Conservation (phyloP, 768 basidiomycete genomes). For the Psilocybe azurescens region DNA sequence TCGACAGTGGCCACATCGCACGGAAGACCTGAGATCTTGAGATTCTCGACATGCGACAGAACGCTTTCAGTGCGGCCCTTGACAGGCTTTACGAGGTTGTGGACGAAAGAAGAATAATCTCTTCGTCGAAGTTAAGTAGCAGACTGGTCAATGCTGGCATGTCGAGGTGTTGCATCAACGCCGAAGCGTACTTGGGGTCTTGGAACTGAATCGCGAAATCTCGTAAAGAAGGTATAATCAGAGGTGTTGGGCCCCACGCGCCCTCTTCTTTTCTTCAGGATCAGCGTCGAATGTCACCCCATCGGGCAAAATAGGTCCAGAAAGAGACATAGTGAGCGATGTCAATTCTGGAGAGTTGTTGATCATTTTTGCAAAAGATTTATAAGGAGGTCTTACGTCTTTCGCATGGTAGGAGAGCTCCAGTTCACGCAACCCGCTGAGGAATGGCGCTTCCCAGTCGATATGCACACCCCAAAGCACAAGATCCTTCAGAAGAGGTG, state of each 20-base stretch:
- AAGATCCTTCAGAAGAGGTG: conserved; percentile 54
- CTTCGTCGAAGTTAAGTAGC: conserved; percentile 60
- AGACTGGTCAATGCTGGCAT: conserved; percentile 45
- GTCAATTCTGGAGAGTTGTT: conserved; percentile 56
- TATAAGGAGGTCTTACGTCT: conserved; percentile 67
- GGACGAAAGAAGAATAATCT: conserved; percentile 59
- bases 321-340: conserved; percentile 55
- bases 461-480: conserved; percentile 75
- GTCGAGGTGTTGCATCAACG: conserved; percentile 44
- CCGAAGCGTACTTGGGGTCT: conserved; percentile 39
- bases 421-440: conserved; percentile 52
- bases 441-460: conserved; percentile 60
- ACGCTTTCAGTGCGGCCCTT: conserved; percentile 46
- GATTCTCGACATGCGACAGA: conserved; percentile 51
- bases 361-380: conserved; percentile 57
- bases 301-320: conserved; percentile 52
- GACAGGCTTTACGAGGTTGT: conserved; percentile 45
- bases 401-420: conserved; percentile 67
- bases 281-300: conserved; percentile 24
- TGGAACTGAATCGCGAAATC: conserved; percentile 46
- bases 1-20: conserved; percentile 40
- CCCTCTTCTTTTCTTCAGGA: conserved; percentile 24
- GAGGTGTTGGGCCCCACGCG: conserved; percentile 38
- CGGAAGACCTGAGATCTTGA: conserved; percentile 58
- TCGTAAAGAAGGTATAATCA: conserved; percentile 45